Percentiles rank a stretch among this genome's conserved stretches.
These are phyloP conservation scores for Penicillium diatomitis DNA, from an alignment of 495 filamentous ascomycete species.

Conservation along the genomic window DNA sequence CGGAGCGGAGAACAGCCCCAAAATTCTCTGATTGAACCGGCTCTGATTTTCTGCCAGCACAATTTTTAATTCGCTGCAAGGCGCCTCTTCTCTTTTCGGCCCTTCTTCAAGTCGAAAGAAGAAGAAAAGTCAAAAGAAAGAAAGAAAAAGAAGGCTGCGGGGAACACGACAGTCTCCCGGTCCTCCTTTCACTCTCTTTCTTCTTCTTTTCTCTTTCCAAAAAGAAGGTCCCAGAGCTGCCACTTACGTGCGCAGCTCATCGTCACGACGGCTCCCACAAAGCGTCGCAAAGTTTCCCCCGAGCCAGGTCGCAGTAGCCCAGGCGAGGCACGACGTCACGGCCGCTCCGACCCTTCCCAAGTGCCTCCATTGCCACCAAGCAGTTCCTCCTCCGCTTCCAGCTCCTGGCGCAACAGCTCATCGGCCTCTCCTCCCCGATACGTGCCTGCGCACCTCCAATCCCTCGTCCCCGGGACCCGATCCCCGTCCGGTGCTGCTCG, in stretches of 20 bases:
- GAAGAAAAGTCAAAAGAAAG: too few relatives aligned
- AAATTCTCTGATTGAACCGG: conserved; percentile 4
- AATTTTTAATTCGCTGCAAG: conserved; percentile 5
- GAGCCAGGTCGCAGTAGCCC: conserved; percentile 38
- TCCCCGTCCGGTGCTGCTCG: conserved; percentile 28
- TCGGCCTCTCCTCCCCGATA: conserved; percentile 39
- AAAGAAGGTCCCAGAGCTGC: conserved; percentile 34
- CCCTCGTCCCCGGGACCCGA: conserved; percentile 42
- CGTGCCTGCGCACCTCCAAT: conserved; percentile 53
- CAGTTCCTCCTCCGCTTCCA: conserved; percentile 23
- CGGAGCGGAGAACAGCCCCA: conserved; percentile 6
- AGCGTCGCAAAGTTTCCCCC: conserved; percentile 74
- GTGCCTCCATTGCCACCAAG: conserved; percentile 17
- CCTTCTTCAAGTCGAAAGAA: too few relatives aligned
- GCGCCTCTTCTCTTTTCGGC: conserved; percentile 5
- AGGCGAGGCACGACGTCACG: conserved; percentile 33
- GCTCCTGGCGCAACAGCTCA: conserved; percentile 23
- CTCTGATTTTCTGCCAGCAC: conserved; percentile 15
- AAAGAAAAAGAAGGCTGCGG: not conserved
- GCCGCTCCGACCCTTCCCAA: conserved; percentile 24
- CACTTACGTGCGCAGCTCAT: conserved; percentile 57
- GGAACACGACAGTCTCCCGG: not conserved
- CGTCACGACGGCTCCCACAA: conserved; percentile 81
- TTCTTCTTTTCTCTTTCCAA: conserved; percentile 5
- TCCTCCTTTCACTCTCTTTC: not conserved